Base-by-base conservation (phyloP, 1,284 basidiomycete species). In the Fomitiporia mediterranea region DNA sequence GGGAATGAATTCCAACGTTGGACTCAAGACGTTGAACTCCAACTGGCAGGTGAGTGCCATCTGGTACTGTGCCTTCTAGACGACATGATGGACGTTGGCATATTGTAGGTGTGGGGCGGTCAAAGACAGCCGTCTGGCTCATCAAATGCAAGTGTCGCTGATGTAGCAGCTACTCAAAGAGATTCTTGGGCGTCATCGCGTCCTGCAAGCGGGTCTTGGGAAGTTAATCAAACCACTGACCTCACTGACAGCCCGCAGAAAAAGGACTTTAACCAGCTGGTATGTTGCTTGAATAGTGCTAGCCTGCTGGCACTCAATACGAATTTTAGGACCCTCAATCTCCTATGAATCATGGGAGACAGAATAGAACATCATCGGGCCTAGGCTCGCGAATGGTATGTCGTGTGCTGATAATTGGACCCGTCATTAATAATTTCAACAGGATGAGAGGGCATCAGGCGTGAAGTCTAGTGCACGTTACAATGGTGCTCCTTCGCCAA, bases 31-130 rank as follows among this genome's bases (percentile, higher is more conserved):
- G 27, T 71, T 84, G 57, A 82, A 79, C 66, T 72, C 81, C 53
- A 80, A 83, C 46, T 89, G 87, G 86, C 83, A 86, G 78, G 87
- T 84, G 59, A 57, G 82, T 73, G 58, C 23, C 47, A 13, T 27
- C 23, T 15, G 19, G 40, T 53, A 39, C 42, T 57, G 21, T 55
- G 57, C 61, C 27, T 5, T 21, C 21, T 21, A 19, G 17, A 43
- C 17, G 5, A 21, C 11, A 9, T 46, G 44, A 30, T 9, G 2
- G 27, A n/a, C 23, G 52, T 56, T 51, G 38, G 40, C 23, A n/a
- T 8, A 47, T 23, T 25, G 11, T 65, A 88, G 85, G 79, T 83
- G 53, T 88, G 85, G 84, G 75, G 74, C 46, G 74, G 76, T 63
- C 79, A 79, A 64, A 75, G 82, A 61, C 84, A 84, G 61, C 72